These are phyloP conservation scores for Yamadazyma paraphyllophila DNA, from an alignment of 805 yeast species.

Conservation along the genomic window DNA sequence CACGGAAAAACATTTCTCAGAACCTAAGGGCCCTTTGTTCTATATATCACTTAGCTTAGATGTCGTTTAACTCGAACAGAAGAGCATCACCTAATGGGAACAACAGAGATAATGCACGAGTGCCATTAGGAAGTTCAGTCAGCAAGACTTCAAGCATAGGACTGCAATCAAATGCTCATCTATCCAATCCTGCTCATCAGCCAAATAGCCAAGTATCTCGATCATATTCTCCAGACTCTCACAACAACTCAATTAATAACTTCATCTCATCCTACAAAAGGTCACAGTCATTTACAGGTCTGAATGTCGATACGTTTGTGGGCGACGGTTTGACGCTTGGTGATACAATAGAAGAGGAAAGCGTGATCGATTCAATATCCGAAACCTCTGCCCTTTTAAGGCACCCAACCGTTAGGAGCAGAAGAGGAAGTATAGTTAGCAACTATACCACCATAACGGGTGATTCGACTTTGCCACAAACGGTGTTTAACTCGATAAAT, in stretches of 20 bases:
- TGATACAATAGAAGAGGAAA: slow-evolving; percentile 14
- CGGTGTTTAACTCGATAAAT: slow-evolving; percentile 66
- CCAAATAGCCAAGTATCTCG: neutral
- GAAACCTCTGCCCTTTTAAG: slow-evolving; percentile 15
- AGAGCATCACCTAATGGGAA: neutral
- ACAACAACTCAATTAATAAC: slow-evolving; percentile 32
- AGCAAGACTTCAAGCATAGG: neutral
- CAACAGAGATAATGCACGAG: neutral
- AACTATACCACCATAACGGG: slow-evolving; percentile 16
- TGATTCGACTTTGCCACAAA: slow-evolving; percentile 63
- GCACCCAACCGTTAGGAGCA: slow-evolving; percentile 6
- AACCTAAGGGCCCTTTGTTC: neutral
- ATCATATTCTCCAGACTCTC: slow-evolving; percentile 4
- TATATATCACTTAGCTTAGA: neutral
- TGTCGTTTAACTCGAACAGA: neutral
- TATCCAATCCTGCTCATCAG: neutral
- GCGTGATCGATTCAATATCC: slow-evolving; percentile 12
- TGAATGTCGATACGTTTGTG: slow-evolving; percentile 2
- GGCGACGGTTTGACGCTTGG: slow-evolving; percentile 10
- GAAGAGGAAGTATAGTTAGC: slow-evolving; percentile 12
- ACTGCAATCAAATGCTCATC: neutral
- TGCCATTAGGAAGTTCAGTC: neutral
- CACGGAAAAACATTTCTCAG: neutral
- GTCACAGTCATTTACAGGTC: slow-evolving; percentile 31
- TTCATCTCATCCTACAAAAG: slow-evolving; percentile 40